Evolutionary conservation across 805 yeast genomes (phyloP), one percentile per base, ranked within the genome.

Genomic region (Nakazawaea anatomiae): DNA sequence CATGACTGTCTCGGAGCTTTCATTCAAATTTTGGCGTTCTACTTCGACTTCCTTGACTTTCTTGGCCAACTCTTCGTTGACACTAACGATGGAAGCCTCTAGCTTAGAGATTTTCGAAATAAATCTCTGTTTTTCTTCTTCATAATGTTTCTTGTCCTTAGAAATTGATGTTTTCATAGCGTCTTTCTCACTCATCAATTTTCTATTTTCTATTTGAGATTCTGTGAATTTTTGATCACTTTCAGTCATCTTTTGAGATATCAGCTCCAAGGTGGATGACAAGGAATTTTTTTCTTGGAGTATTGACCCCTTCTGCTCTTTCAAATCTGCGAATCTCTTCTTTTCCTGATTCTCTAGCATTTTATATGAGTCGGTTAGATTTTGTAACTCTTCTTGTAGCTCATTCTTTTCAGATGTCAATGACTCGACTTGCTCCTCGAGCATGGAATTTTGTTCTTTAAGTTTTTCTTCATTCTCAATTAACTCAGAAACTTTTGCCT

Each of bases 1-100:
- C 0, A 77, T 67, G 0, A 75, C 66, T 0, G 78, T 68, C 51
- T 76, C 80, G 0, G 85, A 79, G 46, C 67, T 75, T 48, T 76
- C 76, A 49, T 72, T 72, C 10, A 77, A 59, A 57, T 75, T 62
- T 10, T 63, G 66, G 50, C 85, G 65, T 57, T 80, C 85, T 35
- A 68, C 69, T 45, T 80, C 85, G 53, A 80, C 72, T 42, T 75
- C 82, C 40, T 62, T 53, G 1, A 57, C 56, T 54, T 75, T 79
- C 18, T 57, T 55, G 18, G 66, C 67, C 42, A 79, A 55, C 1
- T 71, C 69, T 1, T 60, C 54, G 30, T 68, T 66, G 42, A 74
- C 56, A 0, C 52, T 44, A 10, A 53, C 43, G 4, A 73, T 58
- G 31, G 69, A 69, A 4, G 48, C 50, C 43, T 70, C 68, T 11